Evolutionary conservation across 2,329 filamentous ascomycete genomes (phyloP), one percentile per base, ranked within the genome.

Genomic region (Colletotrichum chrysophilum): DNA sequence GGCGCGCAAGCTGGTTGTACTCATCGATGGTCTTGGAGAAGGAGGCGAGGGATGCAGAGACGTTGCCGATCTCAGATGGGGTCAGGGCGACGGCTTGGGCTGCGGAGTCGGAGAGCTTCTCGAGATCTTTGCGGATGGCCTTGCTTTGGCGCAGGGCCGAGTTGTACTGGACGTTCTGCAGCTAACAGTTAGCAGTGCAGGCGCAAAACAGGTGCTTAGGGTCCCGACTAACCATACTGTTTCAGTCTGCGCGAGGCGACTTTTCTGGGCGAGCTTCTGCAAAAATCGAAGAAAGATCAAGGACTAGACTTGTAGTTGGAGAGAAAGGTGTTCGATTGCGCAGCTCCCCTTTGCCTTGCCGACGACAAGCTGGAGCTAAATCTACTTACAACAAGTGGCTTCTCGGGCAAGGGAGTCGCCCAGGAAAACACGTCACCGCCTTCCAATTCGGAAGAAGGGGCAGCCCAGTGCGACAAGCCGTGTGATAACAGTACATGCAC

Each of bases 1-100:
- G 94, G 78, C 95, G 94, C 2, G 96, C 94, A 34, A 98, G 92
- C 71, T 91, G 90, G 81, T 94, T 92, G 88, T 99, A 99, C 83
- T 98, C 96, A 86, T 98, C 96, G 78, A 99, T 90, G 1, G 95
- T 98, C 76, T 97, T 95, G 62, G 94, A 92, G 84, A 99, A 96
- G 75, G 96, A 86, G 58, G 94, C 93, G 34, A 97, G 87, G 16
- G 94, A 94, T 24, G 93, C 93, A n/a, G 94, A 93, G 78, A 95
- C 91, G 84, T 95, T 94, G 82, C 94, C 93, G 84, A 89, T 82
- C 77, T 84, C 79, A 79, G 84, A 83, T 7, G 86, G 85, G 81
- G 93, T 93, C 14, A 94, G 88, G 67, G 91, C 91, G 62, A 90
- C 88, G 55, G 92, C 93, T 65, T 89, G 88, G 67, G 90, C 89